Conservation (phyloP, 169 alveolate species). For the Cryptosporidium baileyi region DNA sequence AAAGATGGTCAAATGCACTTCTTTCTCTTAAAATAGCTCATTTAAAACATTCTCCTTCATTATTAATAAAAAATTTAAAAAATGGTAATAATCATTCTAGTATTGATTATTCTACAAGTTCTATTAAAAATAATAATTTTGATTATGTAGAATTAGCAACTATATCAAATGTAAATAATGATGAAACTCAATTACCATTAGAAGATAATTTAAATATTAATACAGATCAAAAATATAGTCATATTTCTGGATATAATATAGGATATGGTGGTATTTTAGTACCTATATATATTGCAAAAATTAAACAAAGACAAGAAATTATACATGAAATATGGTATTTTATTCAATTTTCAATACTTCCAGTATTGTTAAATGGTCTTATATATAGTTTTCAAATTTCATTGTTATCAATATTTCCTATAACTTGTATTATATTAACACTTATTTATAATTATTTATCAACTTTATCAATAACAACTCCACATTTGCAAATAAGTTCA, state of each 20-base stretch:
- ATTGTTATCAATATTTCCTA: constrained; percentile 37
- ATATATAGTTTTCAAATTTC: constrained; percentile 28
- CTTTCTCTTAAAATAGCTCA: constrained; percentile 17
- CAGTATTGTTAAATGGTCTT: background rate
- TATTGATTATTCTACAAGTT: background rate
- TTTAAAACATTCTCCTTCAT: background rate
- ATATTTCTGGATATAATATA: constrained; percentile 6
- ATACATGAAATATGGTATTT: constrained; percentile 43
- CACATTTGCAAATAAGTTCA: constrained; percentile 11
- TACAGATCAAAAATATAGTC: background rate
- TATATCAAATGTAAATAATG: background rate
- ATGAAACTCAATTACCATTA: background rate
- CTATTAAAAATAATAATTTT: background rate
- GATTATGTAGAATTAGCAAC: constrained; percentile 4
- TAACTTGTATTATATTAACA: constrained; percentile 24
- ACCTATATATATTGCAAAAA: constrained; percentile 56
- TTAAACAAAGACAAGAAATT: constrained; percentile 47
- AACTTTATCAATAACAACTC: constrained; percentile 3
- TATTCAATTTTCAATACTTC: constrained; percentile 30
- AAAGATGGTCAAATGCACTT: constrained; percentile 24
- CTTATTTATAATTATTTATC: constrained; percentile 37
- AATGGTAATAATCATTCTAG: background rate
- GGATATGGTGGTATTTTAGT: constrained; percentile 53
- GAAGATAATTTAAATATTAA: no score
- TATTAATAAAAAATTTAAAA: background rate